Evolutionary conservation across 73 alveolate genomes (phyloP).

Genomic region (Paraurostyla sp.): DNA sequence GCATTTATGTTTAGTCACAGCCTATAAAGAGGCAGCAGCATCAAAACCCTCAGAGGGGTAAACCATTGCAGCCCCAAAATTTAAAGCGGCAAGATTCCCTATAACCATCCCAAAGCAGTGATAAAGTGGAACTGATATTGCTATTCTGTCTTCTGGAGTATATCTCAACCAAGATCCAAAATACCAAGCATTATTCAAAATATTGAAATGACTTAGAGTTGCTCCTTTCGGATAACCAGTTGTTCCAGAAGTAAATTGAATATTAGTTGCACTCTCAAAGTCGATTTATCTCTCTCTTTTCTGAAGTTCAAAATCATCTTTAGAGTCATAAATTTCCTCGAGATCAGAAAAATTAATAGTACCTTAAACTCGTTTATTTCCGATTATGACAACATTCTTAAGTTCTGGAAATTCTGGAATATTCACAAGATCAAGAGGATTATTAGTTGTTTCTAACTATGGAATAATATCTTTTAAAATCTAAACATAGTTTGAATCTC

Average conservation of each 20-base stretch:
- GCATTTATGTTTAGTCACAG: conserved; percentile 67
- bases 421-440: conserved; percentile 52
- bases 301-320: conserved; percentile 59
- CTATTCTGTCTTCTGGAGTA: conserved; percentile 67
- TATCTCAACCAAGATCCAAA: conserved; percentile 72
- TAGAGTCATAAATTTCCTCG: conserved; percentile 6
- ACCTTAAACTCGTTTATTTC: conserved; percentile 71
- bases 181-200: conserved; percentile 80
- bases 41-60: conserved; percentile 85
- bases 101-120: conserved; percentile 94
- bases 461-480: conserved; percentile 77
- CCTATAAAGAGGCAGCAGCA: conserved; percentile 74
- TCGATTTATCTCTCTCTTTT: conserved; percentile 58
- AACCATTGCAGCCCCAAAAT: conserved; percentile 82
- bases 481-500: conserved; percentile 77
- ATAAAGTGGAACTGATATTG: conserved; percentile 89
- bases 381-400: conserved; percentile 72
- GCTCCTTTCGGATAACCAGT: conserved; percentile 94
- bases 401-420: conserved; percentile 66
- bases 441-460: conserved; percentile 29
- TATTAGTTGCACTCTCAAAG: conserved; percentile 86
- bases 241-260: conserved; percentile 91
- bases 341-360: conserved; percentile 80
- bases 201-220: conserved; percentile 76
- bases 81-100: conserved; percentile 83